A percentile compares a stretch with the other conserved stretches of the same genome.
These are phyloP conservation scores for Mycena galopus DNA, from an alignment of 768 basidiomycete species.

Conservation along the genomic window DNA sequence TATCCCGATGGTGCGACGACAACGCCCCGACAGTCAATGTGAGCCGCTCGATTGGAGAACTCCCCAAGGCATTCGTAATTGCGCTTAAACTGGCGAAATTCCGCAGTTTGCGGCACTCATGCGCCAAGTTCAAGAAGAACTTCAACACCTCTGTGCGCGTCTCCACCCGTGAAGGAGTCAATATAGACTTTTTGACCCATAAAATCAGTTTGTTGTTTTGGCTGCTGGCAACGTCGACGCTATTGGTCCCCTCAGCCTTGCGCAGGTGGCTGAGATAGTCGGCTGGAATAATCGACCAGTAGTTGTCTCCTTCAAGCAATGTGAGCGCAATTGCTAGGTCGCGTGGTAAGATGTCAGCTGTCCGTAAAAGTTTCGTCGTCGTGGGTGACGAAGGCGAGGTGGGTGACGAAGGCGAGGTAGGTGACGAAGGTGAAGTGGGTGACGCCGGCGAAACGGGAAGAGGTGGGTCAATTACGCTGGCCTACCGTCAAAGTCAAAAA, in stretches of 20 bases:
- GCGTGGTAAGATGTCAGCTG: constrained; percentile 51
- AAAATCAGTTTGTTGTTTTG: constrained; percentile 55
- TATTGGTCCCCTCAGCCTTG: constrained; percentile 45
- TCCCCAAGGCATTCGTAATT: constrained; percentile 58
- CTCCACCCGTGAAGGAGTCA: constrained; percentile 54
- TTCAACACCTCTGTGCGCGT: constrained; percentile 55
- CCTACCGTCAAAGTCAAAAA: neutral
- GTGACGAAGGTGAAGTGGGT: constrained; percentile 38
- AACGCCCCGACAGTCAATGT: constrained; percentile 49
- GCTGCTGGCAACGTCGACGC: constrained; percentile 48
- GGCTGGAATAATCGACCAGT: constrained; percentile 51
- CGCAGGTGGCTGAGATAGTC: constrained; percentile 59
- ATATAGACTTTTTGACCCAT: constrained; percentile 57
- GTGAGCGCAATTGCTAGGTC: constrained; percentile 60
- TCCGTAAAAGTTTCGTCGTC: constrained; percentile 40
- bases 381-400: constrained; percentile 39
- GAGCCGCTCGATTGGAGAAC: constrained; percentile 53
- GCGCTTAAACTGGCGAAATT: constrained; percentile 61
- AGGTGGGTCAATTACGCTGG: neutral
- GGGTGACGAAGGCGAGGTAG: too few relatives aligned
- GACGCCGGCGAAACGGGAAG: constrained; percentile 36
- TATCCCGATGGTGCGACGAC: constrained; percentile 42
- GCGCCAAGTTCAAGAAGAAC: constrained; percentile 59
- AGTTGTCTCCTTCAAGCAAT: constrained; percentile 58
- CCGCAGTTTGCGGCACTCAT: constrained; percentile 58